Evolutionary conservation across 441 rosid species (phyloP).

Genomic region (Isatis lusitanica): DNA sequence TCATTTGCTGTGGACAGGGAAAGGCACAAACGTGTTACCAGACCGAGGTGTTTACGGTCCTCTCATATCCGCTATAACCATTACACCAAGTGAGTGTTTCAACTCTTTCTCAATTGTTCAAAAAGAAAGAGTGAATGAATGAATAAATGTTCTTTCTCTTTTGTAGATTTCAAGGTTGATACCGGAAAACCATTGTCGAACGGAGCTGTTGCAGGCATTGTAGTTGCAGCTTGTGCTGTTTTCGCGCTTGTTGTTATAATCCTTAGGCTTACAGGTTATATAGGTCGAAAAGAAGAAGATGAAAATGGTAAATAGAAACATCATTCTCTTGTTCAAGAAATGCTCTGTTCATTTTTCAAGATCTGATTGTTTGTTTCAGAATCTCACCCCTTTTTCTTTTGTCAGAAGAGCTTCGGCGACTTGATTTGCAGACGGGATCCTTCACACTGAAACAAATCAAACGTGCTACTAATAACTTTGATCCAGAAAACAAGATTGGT

Average conservation of each 20-base stretch:
- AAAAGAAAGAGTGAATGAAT: neutral
- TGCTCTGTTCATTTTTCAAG: slow-evolving; percentile 1
- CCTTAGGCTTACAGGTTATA: slow-evolving; percentile 55
- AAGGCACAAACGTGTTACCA: slow-evolving; percentile 76
- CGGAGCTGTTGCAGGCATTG: slow-evolving; percentile 73
- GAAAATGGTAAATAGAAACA: slow-evolving; percentile 46
- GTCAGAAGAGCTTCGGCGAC: slow-evolving; percentile 41
- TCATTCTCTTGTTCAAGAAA: neutral
- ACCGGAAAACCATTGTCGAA: slow-evolving; percentile 48
- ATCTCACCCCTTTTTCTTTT: neutral
- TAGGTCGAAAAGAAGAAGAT: slow-evolving; percentile 53
- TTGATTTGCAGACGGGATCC: slow-evolving; percentile 45
- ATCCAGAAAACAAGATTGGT: slow-evolving; percentile 53
- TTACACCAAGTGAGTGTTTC: slow-evolving; percentile 67
- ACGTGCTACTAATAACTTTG: slow-evolving; percentile 55
- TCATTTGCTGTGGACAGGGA: slow-evolving; percentile 75
- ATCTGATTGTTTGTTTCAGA: neutral
- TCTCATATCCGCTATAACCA: slow-evolving; percentile 76
- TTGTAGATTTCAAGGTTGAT: slow-evolving; percentile 66
- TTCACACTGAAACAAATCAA: slow-evolving; percentile 50
- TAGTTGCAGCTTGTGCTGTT: slow-evolving; percentile 44
- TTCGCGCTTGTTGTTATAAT: slow-evolving; percentile 35
- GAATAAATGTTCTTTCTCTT: slow-evolving; percentile 17
- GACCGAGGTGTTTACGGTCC: slow-evolving; percentile 78
- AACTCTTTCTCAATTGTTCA: neutral